phyloP scores from a whole-genome alignment of 2,329 filamentous ascomycete genomes.

The Aphanoascus verrucosus region DNA sequence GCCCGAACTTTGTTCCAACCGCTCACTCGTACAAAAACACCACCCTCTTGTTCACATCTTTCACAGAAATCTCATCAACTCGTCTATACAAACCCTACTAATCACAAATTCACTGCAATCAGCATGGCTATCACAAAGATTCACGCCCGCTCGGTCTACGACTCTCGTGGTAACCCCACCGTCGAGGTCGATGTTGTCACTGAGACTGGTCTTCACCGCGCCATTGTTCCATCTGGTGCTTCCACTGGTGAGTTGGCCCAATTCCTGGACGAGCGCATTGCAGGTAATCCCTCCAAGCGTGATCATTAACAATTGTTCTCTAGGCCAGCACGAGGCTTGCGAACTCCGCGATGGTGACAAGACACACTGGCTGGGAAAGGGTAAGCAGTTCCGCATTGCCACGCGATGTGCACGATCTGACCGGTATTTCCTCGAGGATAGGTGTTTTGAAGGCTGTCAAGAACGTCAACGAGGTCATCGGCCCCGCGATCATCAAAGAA shows the following conservation, averaged over 20 bases:
- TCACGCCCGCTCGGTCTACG: slow-evolving; percentile 91
- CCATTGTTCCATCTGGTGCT: slow-evolving; percentile 92
- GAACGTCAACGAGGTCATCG: slow-evolving; percentile 76
- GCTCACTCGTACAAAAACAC: not conserved
- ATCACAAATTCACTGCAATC: slow-evolving; percentile 11
- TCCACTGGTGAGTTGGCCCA: slow-evolving; percentile 62
- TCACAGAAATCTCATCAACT: not conserved
- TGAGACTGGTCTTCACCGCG: slow-evolving; percentile 90
- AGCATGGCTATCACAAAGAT: slow-evolving; percentile 81
- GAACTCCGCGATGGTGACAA: slow-evolving; percentile 88
- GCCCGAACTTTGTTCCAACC: not conserved
- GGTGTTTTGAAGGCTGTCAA: slow-evolving; percentile 69
- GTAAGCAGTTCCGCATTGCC: slow-evolving; percentile 32
- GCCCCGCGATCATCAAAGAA: slow-evolving; percentile 70
- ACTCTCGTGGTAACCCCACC: slow-evolving; percentile 96
- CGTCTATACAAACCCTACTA: not conserved
- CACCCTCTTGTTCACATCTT: not conserved
- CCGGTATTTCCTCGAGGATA: slow-evolving; percentile 14
- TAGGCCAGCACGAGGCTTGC: slow-evolving; percentile 80
- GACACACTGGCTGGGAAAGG: slow-evolving; percentile 75
- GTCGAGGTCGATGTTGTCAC: slow-evolving; percentile 97
- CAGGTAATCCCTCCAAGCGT: no score
- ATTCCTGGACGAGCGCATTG: not conserved
- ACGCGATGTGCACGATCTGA: not conserved
- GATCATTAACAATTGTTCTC: slow-evolving; percentile 13